These are phyloP conservation scores for Annulohypoxylon maeteangense DNA, from an alignment of 495 filamentous ascomycete genomes.

Conservation along the genomic window DNA sequence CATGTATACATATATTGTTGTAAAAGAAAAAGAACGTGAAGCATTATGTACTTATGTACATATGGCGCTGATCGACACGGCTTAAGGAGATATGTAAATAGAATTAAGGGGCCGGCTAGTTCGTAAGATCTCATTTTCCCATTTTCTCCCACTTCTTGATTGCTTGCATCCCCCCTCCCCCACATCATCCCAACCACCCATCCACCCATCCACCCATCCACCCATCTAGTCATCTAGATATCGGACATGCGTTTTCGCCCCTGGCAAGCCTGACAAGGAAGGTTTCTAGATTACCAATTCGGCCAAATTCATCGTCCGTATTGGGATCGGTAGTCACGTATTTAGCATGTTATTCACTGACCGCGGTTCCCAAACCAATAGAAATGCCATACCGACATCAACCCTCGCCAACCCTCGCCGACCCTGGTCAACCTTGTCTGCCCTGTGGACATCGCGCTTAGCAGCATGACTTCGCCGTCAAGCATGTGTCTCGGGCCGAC, in stretches of 20 bases:
- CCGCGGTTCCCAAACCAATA: conserved; percentile 36
- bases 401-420: no score
- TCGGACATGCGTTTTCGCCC: conserved; percentile 1
- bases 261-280: background rate
- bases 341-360: conserved; percentile 15
- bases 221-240: background rate
- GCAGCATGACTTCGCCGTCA: conserved; percentile 25
- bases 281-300: background rate
- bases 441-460: conserved; percentile 32
- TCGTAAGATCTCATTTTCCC: conserved; percentile 22
- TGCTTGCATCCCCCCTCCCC: conserved; percentile 27
- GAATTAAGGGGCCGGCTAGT: conserved; percentile 18
- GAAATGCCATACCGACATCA: conserved; percentile 21
- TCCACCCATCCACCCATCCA: conserved; percentile 19
- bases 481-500: conserved; percentile 31
- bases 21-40: background rate
- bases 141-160: conserved; percentile 7
- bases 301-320: background rate
- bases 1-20: background rate
- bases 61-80: background rate
- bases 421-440: no score
- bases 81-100: conserved; percentile 5
- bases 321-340: conserved; percentile 7
- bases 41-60: conserved; percentile 9
- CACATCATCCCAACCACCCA: conserved; percentile 13